These are phyloP conservation scores for Dendrocalamus latiflorus DNA, from an alignment of 202 grass and related monocot genomes.

Conservation along the genomic window DNA sequence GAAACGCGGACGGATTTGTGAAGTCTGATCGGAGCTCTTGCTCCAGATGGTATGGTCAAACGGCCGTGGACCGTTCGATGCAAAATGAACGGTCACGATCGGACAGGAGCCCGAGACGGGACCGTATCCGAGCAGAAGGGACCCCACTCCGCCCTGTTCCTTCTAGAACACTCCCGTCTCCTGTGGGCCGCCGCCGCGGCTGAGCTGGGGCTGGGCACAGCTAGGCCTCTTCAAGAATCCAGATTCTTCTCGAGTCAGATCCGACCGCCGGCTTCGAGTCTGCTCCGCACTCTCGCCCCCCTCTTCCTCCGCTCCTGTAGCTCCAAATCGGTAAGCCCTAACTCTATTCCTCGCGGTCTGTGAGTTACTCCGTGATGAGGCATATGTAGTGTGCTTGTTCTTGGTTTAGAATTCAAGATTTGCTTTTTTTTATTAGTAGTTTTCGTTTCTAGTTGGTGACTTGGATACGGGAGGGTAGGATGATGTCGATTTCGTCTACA, in stretches of 20 bases:
- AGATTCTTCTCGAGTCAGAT: background rate
- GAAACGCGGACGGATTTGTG: background rate
- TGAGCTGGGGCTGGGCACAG: background rate
- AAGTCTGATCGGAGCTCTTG: no score
- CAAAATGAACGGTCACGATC: background rate
- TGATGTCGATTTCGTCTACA: background rate
- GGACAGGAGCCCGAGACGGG: background rate
- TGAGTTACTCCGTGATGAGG: background rate
- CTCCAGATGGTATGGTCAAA: background rate
- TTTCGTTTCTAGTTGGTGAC: background rate
- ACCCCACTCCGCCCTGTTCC: background rate
- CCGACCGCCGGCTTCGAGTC: background rate
- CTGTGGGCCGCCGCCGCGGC: background rate
- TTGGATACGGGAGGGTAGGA: no score
- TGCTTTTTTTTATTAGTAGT: no score
- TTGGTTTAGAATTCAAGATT: background rate
- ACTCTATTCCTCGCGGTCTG: background rate
- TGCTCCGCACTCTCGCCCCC: background rate
- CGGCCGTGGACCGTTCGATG: background rate
- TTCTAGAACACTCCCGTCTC: conserved; percentile 12
- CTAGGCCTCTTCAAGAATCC: background rate
- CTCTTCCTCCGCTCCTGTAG: background rate
- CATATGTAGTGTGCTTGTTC: background rate
- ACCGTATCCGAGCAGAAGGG: no score
- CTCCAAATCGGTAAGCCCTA: background rate